Percentiles rank a stretch among this genome's conserved stretches.
Conservation (phyloP, 495 filamentous ascomycete genomes). For the Hypoxylon subgilvum region DNA sequence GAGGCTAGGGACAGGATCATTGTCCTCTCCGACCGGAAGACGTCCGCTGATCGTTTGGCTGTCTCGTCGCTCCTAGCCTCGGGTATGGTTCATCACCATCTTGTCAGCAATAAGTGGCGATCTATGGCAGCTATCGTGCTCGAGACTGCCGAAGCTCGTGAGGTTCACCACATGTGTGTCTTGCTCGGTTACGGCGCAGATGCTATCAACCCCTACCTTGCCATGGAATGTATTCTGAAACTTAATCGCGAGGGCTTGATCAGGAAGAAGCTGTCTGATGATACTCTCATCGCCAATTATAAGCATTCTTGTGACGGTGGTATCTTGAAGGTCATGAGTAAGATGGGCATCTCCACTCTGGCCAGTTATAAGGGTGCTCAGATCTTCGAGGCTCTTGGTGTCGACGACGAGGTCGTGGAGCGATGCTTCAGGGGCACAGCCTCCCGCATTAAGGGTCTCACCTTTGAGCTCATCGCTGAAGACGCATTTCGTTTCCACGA, state of each 20-base stretch:
- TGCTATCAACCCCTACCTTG: slow-evolving; percentile 95
- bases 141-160: slow-evolving; percentile 95
- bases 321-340: slow-evolving; percentile 99
- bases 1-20: slow-evolving; percentile 85
- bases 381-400: slow-evolving; percentile 98
- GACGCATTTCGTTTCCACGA: slow-evolving; percentile 98
- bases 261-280: slow-evolving; percentile 83
- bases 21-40: slow-evolving; percentile 88
- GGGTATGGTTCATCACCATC: slow-evolving; percentile 95
- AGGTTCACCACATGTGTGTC: slow-evolving; percentile 99
- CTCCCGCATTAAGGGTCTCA: slow-evolving; percentile 93
- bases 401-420: slow-evolving; percentile 94
- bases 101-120: slow-evolving; percentile 96
- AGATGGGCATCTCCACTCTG: slow-evolving; percentile 99
- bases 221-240: slow-evolving; percentile 98
- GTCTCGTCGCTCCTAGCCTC: slow-evolving; percentile 90
- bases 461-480: slow-evolving; percentile 93
- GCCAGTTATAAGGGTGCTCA: slow-evolving; percentile 99
- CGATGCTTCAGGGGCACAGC: slow-evolving; percentile 96
- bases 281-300: slow-evolving; percentile 92
- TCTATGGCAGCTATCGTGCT: slow-evolving; percentile 86
- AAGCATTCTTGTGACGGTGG: slow-evolving; percentile 97
- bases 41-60: slow-evolving; percentile 80
- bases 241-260: slow-evolving; percentile 96
- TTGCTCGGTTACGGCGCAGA: slow-evolving; percentile 95